Evolutionary conservation across 1,139 yeast species (phyloP).

Genomic region (Wickerhamomyces sp.): DNA sequence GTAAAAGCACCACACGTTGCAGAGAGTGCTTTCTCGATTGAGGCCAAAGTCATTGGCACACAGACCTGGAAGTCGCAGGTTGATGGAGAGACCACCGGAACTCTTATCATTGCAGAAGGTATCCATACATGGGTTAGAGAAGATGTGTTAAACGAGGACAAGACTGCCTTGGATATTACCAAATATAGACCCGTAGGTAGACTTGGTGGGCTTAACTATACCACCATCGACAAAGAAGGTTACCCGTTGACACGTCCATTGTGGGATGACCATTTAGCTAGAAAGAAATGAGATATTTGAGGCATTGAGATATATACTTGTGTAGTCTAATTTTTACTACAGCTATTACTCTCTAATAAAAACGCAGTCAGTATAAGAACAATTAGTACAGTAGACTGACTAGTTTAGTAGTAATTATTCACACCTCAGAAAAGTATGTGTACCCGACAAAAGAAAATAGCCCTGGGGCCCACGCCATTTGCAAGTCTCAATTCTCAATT

Average conservation of each 20-base stretch:
- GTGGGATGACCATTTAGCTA: slow-evolving; percentile 5
- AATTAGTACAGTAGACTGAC: no score
- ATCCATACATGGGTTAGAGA: slow-evolving; percentile 53
- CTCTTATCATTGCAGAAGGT: slow-evolving; percentile 46
- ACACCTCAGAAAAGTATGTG: no score
- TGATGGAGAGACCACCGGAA: slow-evolving; percentile 35
- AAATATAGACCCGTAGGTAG: slow-evolving; percentile 51
- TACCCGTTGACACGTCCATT: slow-evolving; percentile 6
- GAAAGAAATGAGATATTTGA: no score
- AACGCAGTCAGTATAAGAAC: no score
- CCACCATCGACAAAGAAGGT: slow-evolving; percentile 31
- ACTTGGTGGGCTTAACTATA: slow-evolving; percentile 50
- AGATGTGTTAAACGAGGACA: slow-evolving; percentile 42
- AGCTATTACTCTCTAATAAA: no score
- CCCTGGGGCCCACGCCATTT: no score
- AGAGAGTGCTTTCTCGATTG: slow-evolving; percentile 55
- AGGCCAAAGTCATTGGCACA: slow-evolving; percentile 41
- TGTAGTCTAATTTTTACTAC: no score
- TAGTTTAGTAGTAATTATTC: no score
- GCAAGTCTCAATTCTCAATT: no score
- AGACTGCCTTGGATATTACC: slow-evolving; percentile 37
- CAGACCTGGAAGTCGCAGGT: slow-evolving; percentile 42
- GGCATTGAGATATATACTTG: no score
- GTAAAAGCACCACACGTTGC: slow-evolving; percentile 58
- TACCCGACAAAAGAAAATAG: no score